These are phyloP conservation scores for Blastobotrys persicus DNA, from an alignment of 1,139 yeast genomes.

Conservation along the genomic window DNA sequence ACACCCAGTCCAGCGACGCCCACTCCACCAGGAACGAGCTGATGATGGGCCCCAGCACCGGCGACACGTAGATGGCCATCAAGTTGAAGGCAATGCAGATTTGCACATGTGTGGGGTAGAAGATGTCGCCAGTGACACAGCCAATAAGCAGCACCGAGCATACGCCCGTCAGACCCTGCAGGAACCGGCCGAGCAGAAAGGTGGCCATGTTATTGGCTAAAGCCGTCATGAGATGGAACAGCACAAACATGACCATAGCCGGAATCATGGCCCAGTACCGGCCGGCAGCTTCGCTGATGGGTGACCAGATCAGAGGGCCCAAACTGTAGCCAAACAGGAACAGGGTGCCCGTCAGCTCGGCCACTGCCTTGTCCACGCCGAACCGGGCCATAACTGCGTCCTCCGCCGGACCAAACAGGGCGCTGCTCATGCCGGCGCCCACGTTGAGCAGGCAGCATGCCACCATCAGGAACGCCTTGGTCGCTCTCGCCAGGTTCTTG, in stretches of 20 bases:
- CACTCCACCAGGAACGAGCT: constrained; percentile 16
- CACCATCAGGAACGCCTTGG: not conserved
- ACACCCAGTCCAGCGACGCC: constrained; percentile 17
- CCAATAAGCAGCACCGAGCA: constrained; percentile 2
- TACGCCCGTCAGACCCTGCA: constrained; percentile 51
- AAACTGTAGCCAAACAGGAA: constrained; percentile 5
- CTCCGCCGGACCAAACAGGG: constrained; percentile 4
- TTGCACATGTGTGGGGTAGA: constrained; percentile 9
- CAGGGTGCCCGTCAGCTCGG: constrained; percentile 1
- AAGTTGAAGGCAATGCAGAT: constrained; percentile 14
- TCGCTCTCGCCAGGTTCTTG: not conserved
- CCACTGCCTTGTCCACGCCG: constrained; percentile 1
- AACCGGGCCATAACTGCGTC: not conserved
- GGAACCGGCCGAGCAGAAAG: constrained; percentile 63
- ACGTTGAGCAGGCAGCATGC: constrained; percentile 1
- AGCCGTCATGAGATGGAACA: constrained; percentile 26
- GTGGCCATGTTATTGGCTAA: constrained; percentile 49
- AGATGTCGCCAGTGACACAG: constrained; percentile 5
- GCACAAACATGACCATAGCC: not conserved
- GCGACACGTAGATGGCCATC: constrained; percentile 17
- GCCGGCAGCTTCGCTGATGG: constrained; percentile 7
- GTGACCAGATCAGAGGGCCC: constrained; percentile 8
- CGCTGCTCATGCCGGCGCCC: constrained; percentile 9
- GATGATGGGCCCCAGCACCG: constrained; percentile 18
- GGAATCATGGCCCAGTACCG: constrained; percentile 4